These are phyloP conservation scores for Ceratocystis destructans DNA, from an alignment of 2,329 filamentous ascomycete species.

Conservation along the genomic window DNA sequence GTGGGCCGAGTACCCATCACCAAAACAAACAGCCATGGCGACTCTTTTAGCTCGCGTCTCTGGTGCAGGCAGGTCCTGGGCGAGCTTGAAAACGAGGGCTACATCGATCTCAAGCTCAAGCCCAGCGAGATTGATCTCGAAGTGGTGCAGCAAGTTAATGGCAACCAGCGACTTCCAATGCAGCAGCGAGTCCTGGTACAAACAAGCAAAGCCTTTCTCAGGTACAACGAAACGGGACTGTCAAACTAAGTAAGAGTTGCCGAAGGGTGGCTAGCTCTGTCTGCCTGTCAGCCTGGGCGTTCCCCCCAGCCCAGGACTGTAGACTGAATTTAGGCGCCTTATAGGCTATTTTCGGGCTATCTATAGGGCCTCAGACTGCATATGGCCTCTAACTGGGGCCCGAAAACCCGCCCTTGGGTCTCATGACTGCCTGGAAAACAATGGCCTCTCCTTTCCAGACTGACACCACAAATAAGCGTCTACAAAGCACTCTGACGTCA, in stretches of 20 bases:
- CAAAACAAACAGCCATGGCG: constrained; percentile 15
- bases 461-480: background rate
- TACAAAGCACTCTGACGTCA: background rate
- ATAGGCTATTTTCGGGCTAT: background rate
- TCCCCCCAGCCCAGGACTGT: background rate
- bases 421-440: background rate
- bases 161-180: constrained; percentile 1
- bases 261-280: background rate
- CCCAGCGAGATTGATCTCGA: constrained; percentile 8
- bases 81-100: constrained; percentile 20
- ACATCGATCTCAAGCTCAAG: constrained; percentile 13
- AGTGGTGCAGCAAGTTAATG: background rate
- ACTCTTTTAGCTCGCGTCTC: constrained; percentile 12
- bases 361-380: background rate
- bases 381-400: too few relatives aligned
- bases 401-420: background rate
- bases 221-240: background rate
- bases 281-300: too few relatives aligned
- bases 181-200: constrained; percentile 8
- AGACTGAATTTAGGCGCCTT: background rate
- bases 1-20: constrained; percentile 10
- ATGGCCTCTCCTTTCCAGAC: background rate
- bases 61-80: constrained; percentile 19
- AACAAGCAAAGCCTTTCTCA: constrained; percentile 10
- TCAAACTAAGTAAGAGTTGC: background rate